Evolutionary conservation across 2,329 filamentous ascomycete genomes (phyloP).

Genomic region (Tolypocladium pustulatum): DNA sequence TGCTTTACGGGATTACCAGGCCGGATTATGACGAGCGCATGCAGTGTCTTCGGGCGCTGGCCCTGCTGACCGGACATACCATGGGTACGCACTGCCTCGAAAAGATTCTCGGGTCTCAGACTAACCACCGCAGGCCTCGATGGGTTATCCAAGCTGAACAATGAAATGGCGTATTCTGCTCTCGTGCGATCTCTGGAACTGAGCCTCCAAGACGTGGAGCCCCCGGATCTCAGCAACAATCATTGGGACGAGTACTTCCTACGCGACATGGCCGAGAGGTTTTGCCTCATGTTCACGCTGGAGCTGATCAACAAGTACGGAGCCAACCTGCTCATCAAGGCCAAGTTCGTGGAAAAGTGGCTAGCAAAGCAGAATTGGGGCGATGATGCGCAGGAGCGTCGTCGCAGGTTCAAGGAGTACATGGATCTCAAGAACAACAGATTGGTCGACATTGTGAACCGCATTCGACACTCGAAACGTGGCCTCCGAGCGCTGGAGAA

Average conservation of each 20-base stretch:
- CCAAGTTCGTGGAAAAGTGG: constrained; percentile 62
- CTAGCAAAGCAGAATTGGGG: constrained; percentile 65
- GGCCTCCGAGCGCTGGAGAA: constrained; percentile 42
- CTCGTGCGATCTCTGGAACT: constrained; percentile 51
- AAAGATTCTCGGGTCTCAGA: constrained; percentile 1
- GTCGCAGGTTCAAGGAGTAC: constrained; percentile 43
- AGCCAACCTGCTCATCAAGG: constrained; percentile 45
- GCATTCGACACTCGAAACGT: constrained; percentile 34
- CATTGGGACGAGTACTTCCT: constrained; percentile 54
- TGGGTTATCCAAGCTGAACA: constrained; percentile 36
- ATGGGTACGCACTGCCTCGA: constrained; percentile 11
- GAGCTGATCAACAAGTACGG: constrained; percentile 52
- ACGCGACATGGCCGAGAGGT: constrained; percentile 50
- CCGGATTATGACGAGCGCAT: constrained; percentile 50
- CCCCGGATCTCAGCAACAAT: constrained; percentile 40
- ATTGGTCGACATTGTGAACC: constrained; percentile 41
- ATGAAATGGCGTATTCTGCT: constrained; percentile 40
- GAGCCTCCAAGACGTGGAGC: constrained; percentile 37
- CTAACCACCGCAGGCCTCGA: constrained; percentile 19
- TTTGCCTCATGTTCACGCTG: constrained; percentile 46
- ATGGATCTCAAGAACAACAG: constrained; percentile 37
- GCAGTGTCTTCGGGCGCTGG: constrained; percentile 44
- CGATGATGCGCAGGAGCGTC: constrained; percentile 37
- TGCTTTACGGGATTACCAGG: constrained; percentile 49
- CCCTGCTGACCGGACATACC: constrained; percentile 37